These are phyloP conservation scores for Colletotrichum tanaceti DNA, from an alignment of 2,329 filamentous ascomycete species.

Conservation along the genomic window DNA sequence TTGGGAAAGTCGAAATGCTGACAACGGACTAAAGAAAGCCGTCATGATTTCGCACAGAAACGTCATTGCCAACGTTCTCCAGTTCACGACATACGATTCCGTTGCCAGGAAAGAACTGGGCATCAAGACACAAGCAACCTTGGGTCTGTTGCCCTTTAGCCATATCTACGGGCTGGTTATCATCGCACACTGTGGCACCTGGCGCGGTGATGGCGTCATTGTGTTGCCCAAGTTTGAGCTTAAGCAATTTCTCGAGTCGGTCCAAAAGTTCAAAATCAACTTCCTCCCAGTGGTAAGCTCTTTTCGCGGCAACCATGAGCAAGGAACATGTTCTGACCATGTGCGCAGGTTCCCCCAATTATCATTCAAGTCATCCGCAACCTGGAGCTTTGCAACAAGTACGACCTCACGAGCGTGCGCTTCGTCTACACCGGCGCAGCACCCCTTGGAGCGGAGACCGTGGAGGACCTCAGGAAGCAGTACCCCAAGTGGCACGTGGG, in stretches of 20 bases:
- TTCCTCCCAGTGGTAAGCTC: conserved; percentile 71
- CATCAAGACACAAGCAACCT: conserved; percentile 57
- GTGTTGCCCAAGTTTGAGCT: conserved; percentile 83
- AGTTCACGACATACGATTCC: conserved; percentile 62
- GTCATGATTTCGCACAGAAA: conserved; percentile 86
- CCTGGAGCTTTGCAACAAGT: conserved; percentile 67
- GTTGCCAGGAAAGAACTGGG: conserved; percentile 51
- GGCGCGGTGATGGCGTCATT: conserved; percentile 78
- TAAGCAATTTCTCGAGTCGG: conserved; percentile 68
- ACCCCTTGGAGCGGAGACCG: conserved; percentile 77
- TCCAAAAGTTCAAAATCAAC: conserved; percentile 76
- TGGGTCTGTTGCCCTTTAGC: conserved; percentile 82
- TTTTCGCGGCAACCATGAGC: background rate
- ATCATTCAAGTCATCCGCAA: conserved; percentile 79
- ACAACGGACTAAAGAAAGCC: conserved; percentile 69
- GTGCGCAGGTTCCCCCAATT: conserved; percentile 76
- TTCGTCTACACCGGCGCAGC: conserved; percentile 79
- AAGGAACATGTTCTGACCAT: background rate
- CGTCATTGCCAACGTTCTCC: conserved; percentile 80
- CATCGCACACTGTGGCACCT: conserved; percentile 73
- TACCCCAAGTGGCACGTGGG: conserved; percentile 74
- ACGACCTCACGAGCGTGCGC: conserved; percentile 75
- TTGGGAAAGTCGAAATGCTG: background rate
- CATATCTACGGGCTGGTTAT: conserved; percentile 85
- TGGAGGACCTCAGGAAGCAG: conserved; percentile 68